These are phyloP conservation scores for Gonapodya prolifera DNA, from an alignment of 192 early-diverging fungal genomes.

Conservation along the genomic window DNA sequence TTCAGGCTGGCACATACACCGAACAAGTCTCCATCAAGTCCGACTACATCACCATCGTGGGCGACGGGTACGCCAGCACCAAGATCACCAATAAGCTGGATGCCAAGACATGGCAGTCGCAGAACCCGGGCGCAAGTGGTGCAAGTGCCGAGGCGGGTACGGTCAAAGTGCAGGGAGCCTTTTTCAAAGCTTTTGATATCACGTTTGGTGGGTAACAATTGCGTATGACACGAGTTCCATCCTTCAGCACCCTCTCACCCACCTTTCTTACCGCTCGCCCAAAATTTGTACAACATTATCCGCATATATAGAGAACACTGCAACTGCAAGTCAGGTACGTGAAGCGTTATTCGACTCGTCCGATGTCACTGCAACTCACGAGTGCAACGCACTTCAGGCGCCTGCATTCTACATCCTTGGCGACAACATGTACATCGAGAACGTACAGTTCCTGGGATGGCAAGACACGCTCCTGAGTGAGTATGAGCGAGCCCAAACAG, in stretches of 20 bases:
- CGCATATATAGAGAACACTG: slow-evolving; percentile 5
- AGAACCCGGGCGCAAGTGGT: background rate
- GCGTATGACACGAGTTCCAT: background rate
- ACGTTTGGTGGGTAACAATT: no score
- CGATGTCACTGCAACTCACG: background rate
- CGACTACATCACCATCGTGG: background rate
- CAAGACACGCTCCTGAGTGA: background rate
- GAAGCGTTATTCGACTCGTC: background rate
- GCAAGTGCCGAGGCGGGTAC: background rate
- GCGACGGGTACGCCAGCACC: background rate
- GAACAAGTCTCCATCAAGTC: background rate
- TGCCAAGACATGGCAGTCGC: background rate
- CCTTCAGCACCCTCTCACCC: background rate
- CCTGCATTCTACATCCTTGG: background rate
- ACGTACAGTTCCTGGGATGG: background rate
- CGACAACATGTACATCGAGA: background rate
- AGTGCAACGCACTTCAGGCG: background rate
- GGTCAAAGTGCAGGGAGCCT: background rate
- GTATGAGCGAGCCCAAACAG: no score
- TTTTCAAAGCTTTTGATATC: background rate
- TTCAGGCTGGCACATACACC: no score
- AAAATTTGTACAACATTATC: no score
- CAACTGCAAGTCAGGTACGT: no score
- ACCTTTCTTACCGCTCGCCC: background rate
- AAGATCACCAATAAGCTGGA: background rate